Evolutionary conservation across 495 filamentous ascomycete species (phyloP).

Genomic region (Penicillium psychrofluorescens): DNA sequence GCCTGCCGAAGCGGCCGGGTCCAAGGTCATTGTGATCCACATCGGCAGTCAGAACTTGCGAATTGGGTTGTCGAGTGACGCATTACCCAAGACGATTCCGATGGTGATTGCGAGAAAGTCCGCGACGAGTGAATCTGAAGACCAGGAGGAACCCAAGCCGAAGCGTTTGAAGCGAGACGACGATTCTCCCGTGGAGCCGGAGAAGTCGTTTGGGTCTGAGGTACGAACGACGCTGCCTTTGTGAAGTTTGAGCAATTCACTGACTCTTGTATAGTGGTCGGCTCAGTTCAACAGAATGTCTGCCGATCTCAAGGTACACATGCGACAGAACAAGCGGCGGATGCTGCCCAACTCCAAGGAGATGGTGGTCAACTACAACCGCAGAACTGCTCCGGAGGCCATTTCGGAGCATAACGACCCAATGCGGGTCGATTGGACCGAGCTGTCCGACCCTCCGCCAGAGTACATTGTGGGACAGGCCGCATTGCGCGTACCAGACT

Average conservation of each 20-base stretch:
- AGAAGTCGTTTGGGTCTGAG: constrained; percentile 80
- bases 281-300: constrained; percentile 75
- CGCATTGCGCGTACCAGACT: constrained; percentile 79
- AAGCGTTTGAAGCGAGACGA: constrained; percentile 76
- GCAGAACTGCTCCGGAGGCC: constrained; percentile 66
- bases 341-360: constrained; percentile 95
- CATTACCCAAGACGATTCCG: constrained; percentile 84
- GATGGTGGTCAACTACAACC: constrained; percentile 86
- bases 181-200: constrained; percentile 49
- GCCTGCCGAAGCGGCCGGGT: constrained; percentile 59
- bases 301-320: constrained; percentile 76
- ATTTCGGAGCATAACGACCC: constrained; percentile 94
- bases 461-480: constrained; percentile 74
- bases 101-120: constrained; percentile 84
- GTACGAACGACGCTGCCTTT: constrained; percentile 33
- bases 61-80: constrained; percentile 89
- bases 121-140: constrained; percentile 71
- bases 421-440: constrained; percentile 90
- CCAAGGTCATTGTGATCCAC: constrained; percentile 93
- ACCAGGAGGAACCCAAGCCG: constrained; percentile 73
- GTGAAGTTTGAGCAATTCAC: neutral
- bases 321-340: constrained; percentile 87
- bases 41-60: constrained; percentile 96
- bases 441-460: constrained; percentile 59
- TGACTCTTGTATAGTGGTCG: constrained; percentile 46